These are phyloP conservation scores for Endocladia muricata DNA, from an alignment of 31 red algal species.

Conservation along the genomic window DNA sequence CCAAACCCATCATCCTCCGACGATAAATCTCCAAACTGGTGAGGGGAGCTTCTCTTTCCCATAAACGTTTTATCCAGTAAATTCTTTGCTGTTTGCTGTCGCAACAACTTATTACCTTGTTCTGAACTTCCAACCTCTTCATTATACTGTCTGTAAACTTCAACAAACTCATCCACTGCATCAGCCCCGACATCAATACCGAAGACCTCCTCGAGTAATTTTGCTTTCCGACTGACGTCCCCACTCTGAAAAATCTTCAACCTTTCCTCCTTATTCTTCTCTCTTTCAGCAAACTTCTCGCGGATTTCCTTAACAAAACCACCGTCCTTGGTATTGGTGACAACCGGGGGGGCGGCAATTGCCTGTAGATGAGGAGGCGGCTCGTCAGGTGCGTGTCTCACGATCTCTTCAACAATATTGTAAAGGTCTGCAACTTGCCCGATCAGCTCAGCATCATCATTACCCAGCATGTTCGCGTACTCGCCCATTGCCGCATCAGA, in stretches of 20 bases:
- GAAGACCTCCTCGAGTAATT: conserved; percentile 46
- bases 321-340: background rate
- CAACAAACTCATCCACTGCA: conserved; percentile 41
- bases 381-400: conserved; percentile 8
- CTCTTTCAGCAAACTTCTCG: conserved; percentile 53
- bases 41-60: conserved; percentile 10
- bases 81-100: conserved; percentile 33
- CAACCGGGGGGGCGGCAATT: conserved; percentile 19
- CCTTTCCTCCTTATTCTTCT: conserved; percentile 26
- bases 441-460: conserved; percentile 30
- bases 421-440: conserved; percentile 38
- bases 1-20: conserved; percentile 70
- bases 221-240: conserved; percentile 52
- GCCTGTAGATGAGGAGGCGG: conserved; percentile 39
- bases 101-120: conserved; percentile 2
- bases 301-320: conserved; percentile 53
- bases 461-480: conserved; percentile 38
- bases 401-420: conserved; percentile 50
- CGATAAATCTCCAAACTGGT: conserved; percentile 11
- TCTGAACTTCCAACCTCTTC: conserved; percentile 31
- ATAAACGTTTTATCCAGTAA: conserved; percentile 24
- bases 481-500: conserved; percentile 31
- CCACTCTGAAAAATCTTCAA: conserved; percentile 11
- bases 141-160: conserved; percentile 38
- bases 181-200: conserved; percentile 38